Conservation (phyloP, 2,329 filamentous ascomycete species). For the Phialemoniopsis sp. region DNA sequence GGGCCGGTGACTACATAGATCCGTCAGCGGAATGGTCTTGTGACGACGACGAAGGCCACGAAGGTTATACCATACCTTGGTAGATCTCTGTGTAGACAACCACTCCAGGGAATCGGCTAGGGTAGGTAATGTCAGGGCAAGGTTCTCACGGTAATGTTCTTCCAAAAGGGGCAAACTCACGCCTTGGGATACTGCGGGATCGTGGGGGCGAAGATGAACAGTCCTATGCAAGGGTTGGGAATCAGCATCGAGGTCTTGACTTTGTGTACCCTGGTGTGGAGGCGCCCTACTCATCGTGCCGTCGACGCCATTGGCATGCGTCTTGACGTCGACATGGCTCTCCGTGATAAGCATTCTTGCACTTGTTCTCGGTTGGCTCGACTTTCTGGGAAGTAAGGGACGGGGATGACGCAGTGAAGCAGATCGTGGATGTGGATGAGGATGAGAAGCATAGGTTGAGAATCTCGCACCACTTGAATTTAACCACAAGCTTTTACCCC, state of each 20-base stretch:
- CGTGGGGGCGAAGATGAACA: slow-evolving; percentile 84
- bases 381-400: too few species aligned
- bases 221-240: slow-evolving; percentile 48
- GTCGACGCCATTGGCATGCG: slow-evolving; percentile 47
- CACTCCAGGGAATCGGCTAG: slow-evolving; percentile 75
- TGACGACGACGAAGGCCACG: neutral
- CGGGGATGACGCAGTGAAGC: too few species aligned
- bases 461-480: too few species aligned
- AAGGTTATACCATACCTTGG: slow-evolving; percentile 59
- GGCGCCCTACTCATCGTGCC: slow-evolving; percentile 45
- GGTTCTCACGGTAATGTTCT: too few species aligned
- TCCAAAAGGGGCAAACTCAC: slow-evolving; percentile 36
- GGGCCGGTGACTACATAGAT: slow-evolving; percentile 73
- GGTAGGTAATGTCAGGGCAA: slow-evolving; percentile 1
- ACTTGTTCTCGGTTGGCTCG: neutral
- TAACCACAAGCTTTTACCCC: too few species aligned
- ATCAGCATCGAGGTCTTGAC: neutral
- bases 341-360: slow-evolving; percentile 50
- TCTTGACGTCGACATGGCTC: slow-evolving; percentile 45
- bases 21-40: slow-evolving; percentile 1
- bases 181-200: slow-evolving; percentile 85
- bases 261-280: neutral
- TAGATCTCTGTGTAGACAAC: slow-evolving; percentile 93
- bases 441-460: too few species aligned
- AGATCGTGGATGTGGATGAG: too few species aligned